Evolutionary conservation across 169 alveolate genomes (phyloP).

Genomic region (Babesia gibsoni): DNA sequence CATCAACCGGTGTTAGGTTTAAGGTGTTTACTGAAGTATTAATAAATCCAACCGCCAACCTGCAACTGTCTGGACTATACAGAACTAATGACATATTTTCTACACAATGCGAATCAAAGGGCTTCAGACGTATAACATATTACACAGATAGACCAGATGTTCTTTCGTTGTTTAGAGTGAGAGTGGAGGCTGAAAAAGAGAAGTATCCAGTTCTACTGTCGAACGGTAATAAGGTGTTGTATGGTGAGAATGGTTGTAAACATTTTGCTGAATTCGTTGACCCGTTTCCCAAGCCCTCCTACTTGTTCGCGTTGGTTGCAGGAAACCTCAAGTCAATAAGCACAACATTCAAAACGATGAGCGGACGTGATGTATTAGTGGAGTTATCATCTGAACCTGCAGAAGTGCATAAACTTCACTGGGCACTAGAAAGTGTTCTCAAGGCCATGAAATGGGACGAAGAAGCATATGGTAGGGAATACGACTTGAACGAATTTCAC

Average conservation of each 20-base stretch:
- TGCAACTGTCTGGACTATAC: constrained; percentile 81
- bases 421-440: constrained; percentile 85
- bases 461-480: constrained; percentile 86
- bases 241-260: constrained; percentile 73
- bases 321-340: constrained; percentile 79
- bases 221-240: constrained; percentile 80
- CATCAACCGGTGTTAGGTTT: constrained; percentile 49
- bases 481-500: constrained; percentile 86
- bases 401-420: constrained; percentile 73
- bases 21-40: constrained; percentile 73
- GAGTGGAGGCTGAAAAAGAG: constrained; percentile 83
- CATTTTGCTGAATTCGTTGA: constrained; percentile 86
- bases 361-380: constrained; percentile 75
- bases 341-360: constrained; percentile 77
- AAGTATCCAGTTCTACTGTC: constrained; percentile 83
- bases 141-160: constrained; percentile 91
- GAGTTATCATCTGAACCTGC: constrained; percentile 81
- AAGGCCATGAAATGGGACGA: constrained; percentile 92
- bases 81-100: constrained; percentile 81
- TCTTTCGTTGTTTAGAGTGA: constrained; percentile 79
- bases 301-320: constrained; percentile 90
- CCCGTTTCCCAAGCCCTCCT: constrained; percentile 89
- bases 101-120: constrained; percentile 92
- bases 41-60: constrained; percentile 79
- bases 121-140: constrained; percentile 86